phyloP scores from a whole-genome alignment of 2,329 filamentous ascomycete species.

The Diaporthe ampelina region DNA sequence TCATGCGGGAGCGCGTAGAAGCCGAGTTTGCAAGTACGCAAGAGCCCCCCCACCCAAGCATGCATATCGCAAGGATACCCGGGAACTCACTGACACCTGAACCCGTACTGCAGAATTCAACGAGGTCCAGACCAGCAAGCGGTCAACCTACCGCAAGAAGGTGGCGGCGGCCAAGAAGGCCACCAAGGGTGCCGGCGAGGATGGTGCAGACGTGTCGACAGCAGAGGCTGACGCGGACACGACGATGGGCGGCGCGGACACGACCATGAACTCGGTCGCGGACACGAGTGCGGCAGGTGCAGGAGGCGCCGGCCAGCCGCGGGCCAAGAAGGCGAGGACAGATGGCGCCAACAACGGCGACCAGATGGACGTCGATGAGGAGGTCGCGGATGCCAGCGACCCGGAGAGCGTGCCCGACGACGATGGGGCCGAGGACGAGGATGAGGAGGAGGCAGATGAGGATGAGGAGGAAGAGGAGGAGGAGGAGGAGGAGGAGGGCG shows the following conservation, averaged over 20 bases:
- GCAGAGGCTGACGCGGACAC: conserved; percentile 49
- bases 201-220: conserved; percentile 48
- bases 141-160: conserved; percentile 79
- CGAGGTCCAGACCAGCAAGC: conserved; percentile 79
- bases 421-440: conserved; percentile 53
- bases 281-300: conserved; percentile 31
- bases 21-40: conserved; percentile 80
- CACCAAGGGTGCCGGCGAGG: conserved; percentile 47
- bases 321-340: conserved; percentile 56
- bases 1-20: conserved; percentile 77
- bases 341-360: conserved; percentile 57
- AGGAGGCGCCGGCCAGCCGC: conserved; percentile 43
- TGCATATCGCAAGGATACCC: not conserved
- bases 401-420: conserved; percentile 51
- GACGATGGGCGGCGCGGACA: conserved; percentile 41
- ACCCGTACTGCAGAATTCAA: conserved; percentile 71
- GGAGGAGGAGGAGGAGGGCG: conserved; percentile 63
- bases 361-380: conserved; percentile 63
- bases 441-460: conserved; percentile 60
- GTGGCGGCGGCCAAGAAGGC: conserved; percentile 74
- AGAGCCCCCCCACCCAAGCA: not conserved
- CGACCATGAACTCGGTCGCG: conserved; percentile 42
- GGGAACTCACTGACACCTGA: conserved; percentile 29
- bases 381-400: conserved; percentile 54
- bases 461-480: conserved; percentile 61